Conservation (phyloP, 768 basidiomycete genomes). For the Russula earlei region DNA sequence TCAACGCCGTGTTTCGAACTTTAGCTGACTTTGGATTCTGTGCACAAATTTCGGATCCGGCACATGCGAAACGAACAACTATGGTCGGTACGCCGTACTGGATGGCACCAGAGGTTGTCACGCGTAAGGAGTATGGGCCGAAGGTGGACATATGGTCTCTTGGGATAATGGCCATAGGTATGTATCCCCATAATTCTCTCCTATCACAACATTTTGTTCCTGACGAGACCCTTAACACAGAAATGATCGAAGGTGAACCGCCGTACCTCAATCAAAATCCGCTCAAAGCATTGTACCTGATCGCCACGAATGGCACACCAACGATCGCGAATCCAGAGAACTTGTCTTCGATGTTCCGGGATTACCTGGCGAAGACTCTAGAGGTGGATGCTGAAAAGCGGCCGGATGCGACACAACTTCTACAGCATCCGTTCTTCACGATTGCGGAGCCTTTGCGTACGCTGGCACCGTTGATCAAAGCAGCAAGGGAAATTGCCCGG, state of each 20-base stretch:
- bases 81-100: conserved; percentile 99
- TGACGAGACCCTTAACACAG: conserved; percentile 31
- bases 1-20: background rate
- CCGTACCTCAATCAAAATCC: conserved; percentile 96
- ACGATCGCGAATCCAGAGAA: conserved; percentile 86
- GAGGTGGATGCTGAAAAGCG: conserved; percentile 95
- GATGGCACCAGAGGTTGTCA: conserved; percentile 99
- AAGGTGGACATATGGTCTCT: conserved; percentile 98
- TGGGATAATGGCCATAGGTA: conserved; percentile 94
- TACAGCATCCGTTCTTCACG: conserved; percentile 86
- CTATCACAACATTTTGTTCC: background rate
- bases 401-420: conserved; percentile 72
- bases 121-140: conserved; percentile 93
- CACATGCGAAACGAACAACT: conserved; percentile 85
- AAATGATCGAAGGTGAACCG: conserved; percentile 98
- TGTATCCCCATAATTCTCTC: conserved; percentile 20
- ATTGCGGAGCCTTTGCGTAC: conserved; percentile 80
- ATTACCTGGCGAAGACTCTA: conserved; percentile 80
- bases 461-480: conserved; percentile 83
- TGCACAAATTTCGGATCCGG: conserved; percentile 81
- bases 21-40: conserved; percentile 98
- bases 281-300: conserved; percentile 91
- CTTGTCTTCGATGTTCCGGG: conserved; percentile 69
- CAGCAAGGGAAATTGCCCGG: conserved; percentile 74
- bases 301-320: conserved; percentile 97